Conservation (phyloP, 1,284 basidiomycete genomes). For the Peniophora sp. region DNA sequence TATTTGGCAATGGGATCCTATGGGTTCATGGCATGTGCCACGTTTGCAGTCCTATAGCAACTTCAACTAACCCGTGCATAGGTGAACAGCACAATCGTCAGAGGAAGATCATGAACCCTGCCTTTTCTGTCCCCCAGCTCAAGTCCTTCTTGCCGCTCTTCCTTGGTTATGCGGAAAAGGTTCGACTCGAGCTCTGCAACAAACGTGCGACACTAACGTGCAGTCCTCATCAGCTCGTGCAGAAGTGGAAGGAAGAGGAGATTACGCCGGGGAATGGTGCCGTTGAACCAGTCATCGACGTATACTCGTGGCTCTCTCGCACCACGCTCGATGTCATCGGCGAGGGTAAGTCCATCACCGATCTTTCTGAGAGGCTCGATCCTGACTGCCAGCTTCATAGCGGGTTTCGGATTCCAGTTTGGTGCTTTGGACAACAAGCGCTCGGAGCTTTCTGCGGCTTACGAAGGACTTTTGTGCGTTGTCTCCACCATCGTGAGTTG, state of each 20-base stretch:
- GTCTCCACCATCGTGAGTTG: neutral
- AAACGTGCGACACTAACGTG: no score
- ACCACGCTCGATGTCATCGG: slow-evolving; percentile 16
- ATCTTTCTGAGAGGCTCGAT: neutral
- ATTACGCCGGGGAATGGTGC: slow-evolving; percentile 2
- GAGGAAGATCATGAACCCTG: slow-evolving; percentile 22
- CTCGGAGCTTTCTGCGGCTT: slow-evolving; percentile 9
- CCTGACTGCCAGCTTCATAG: slow-evolving; percentile 6
- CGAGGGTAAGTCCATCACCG: slow-evolving; percentile 10
- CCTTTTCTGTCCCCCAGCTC: slow-evolving; percentile 16
- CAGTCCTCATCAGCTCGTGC: slow-evolving; percentile 8
- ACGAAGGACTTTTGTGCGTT: slow-evolving; percentile 14
- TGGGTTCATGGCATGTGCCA: slow-evolving; percentile 10
- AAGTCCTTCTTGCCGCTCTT: slow-evolving; percentile 14
- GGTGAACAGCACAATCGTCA: slow-evolving; percentile 20
- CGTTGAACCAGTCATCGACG: slow-evolving; percentile 8
- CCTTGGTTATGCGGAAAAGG: slow-evolving; percentile 1
- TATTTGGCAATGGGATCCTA: slow-evolving; percentile 13
- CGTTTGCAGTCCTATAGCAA: neutral
- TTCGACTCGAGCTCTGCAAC: slow-evolving; percentile 2
- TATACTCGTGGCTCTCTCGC: slow-evolving; percentile 14
- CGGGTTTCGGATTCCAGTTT: slow-evolving; percentile 17
- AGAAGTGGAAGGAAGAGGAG: slow-evolving; percentile 15
- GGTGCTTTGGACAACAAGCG: slow-evolving; percentile 13
- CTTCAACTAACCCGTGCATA: neutral